Evolutionary conservation across 805 yeast genomes (phyloP).

Genomic region (Candida sanyiensis): DNA sequence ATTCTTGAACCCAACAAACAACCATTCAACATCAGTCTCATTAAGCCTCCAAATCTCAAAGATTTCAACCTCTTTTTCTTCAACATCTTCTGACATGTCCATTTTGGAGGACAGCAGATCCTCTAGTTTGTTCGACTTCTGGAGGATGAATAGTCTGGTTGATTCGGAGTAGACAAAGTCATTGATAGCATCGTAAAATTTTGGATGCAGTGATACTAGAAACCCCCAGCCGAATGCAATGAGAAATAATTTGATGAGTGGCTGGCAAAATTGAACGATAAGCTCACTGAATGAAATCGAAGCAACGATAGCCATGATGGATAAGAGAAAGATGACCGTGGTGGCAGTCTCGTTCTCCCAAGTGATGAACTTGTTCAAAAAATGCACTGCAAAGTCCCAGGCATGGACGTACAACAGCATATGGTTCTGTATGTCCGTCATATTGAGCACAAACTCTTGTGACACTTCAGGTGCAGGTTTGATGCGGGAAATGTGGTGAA

Average conservation of each 20-base stretch:
- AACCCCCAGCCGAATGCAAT: slow-evolving; percentile 46
- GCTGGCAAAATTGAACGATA: slow-evolving; percentile 28
- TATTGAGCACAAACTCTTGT: slow-evolving; percentile 68
- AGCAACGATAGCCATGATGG: slow-evolving; percentile 29
- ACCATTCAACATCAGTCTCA: slow-evolving; percentile 52
- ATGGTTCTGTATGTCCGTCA: slow-evolving; percentile 80
- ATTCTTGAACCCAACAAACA: slow-evolving; percentile 49
- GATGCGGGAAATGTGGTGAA: slow-evolving; percentile 1
- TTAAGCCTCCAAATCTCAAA: slow-evolving; percentile 28
- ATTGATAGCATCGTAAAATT: slow-evolving; percentile 40
- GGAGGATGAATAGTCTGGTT: slow-evolving; percentile 46
- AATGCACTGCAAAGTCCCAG: slow-evolving; percentile 50
- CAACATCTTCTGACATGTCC: slow-evolving; percentile 15
- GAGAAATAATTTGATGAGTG: slow-evolving; percentile 29
- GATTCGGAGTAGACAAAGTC: slow-evolving; percentile 55
- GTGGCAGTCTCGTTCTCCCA: slow-evolving; percentile 61
- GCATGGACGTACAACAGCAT: slow-evolving; percentile 57
- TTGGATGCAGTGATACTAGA: slow-evolving; percentile 46
- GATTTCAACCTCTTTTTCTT: slow-evolving; percentile 4
- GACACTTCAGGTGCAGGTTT: slow-evolving; percentile 76
- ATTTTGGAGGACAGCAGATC: slow-evolving; percentile 34
- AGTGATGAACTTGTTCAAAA: slow-evolving; percentile 52
- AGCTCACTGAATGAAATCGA: slow-evolving; percentile 29
- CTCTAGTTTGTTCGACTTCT: slow-evolving; percentile 47
- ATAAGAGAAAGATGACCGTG: slow-evolving; percentile 39